Base-by-base conservation (phyloP, 768 basidiomycete species). In the Tulasnella sp. region DNA sequence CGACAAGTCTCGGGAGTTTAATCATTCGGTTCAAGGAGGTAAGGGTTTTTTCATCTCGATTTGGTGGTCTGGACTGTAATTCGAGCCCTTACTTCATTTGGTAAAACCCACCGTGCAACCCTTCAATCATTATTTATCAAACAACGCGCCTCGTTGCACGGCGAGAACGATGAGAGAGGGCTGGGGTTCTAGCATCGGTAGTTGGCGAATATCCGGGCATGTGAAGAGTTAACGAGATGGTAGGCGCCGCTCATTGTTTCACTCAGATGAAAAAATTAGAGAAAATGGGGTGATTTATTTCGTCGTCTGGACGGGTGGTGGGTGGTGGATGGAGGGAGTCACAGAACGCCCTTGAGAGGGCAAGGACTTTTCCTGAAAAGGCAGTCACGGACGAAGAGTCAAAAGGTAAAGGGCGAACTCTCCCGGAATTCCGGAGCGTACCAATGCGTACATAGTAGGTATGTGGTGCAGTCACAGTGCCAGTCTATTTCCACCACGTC, bases 11-110 rank as follows among this genome's bases (percentile, higher is more conserved):
- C 64, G 34, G 64, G 64, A 69, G 34, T 69, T 69, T 31, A 69
- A 46, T 60, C 58, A 60, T 60, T n/a, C 7, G 34, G 34, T 34
- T 37, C 64, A 16, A 60, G 31, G 58, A 60, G 24, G 58, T n/a
- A 31, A 69, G 31, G 64, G 64, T 28, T 69, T 37, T 28, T 69
- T 69, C 12, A 69, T 69, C 64, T 69, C 64, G 34, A 37, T 69
- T 28, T 18, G 28, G 64, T 18, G 31, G 64, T 37, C 64, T 69
- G 64, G 64, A 37, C n/a, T 16, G 18, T 60, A 46, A n/a, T 69
- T 69, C 64, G n/a, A 69, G 64, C 24, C 64, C 16, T 69, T 69
- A 37, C 64, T 69, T 69, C 31, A 69, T 69, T 69, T 69, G 34
- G 64, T 69, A 69, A 69, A 31, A 60, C 58, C n/a, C 58, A 60